phyloP scores from a whole-genome alignment of 345 rosid species.

The Erucastrum elatum region DNA sequence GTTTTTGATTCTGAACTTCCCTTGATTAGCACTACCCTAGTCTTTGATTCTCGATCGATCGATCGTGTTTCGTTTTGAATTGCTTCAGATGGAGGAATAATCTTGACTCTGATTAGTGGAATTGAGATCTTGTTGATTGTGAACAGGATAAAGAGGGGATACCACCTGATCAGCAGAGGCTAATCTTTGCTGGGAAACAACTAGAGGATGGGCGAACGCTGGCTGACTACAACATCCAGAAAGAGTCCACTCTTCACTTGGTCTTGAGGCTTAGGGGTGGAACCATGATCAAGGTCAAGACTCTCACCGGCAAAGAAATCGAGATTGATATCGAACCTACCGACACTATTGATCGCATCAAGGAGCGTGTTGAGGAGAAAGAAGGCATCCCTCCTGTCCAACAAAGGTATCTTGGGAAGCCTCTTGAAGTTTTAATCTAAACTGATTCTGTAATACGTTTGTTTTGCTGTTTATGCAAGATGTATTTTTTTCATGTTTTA shows the following conservation, averaged over 20 bases:
- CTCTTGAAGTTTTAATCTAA: no score
- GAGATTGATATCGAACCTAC: slow-evolving; percentile 92
- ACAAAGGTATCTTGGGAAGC: slow-evolving; percentile 46
- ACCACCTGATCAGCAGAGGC: slow-evolving; percentile 89
- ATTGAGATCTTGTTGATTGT: background rate
- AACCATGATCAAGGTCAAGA: slow-evolving; percentile 96
- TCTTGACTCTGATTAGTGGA: no score
- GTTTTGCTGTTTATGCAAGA: no score
- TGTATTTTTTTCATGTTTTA: background rate
- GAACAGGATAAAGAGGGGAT: slow-evolving; percentile 89
- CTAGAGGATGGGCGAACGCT: slow-evolving; percentile 93
- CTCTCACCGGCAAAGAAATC: slow-evolving; percentile 90
- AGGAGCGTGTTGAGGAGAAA: slow-evolving; percentile 91
- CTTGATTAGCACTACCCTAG: no score
- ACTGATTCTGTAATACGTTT: no score
- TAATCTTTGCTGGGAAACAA: slow-evolving; percentile 93
- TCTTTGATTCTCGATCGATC: no score
- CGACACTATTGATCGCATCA: slow-evolving; percentile 89
- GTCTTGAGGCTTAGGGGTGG: slow-evolving; percentile 95
- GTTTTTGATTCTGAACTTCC: background rate
- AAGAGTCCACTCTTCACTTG: slow-evolving; percentile 88
- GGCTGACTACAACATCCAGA: slow-evolving; percentile 84
- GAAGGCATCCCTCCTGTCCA: slow-evolving; percentile 99
- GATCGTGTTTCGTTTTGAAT: no score
- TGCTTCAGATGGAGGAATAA: no score